Evolutionary conservation across 2,329 filamentous ascomycete genomes (phyloP).

Genomic region (Fusarium devonianum): DNA sequence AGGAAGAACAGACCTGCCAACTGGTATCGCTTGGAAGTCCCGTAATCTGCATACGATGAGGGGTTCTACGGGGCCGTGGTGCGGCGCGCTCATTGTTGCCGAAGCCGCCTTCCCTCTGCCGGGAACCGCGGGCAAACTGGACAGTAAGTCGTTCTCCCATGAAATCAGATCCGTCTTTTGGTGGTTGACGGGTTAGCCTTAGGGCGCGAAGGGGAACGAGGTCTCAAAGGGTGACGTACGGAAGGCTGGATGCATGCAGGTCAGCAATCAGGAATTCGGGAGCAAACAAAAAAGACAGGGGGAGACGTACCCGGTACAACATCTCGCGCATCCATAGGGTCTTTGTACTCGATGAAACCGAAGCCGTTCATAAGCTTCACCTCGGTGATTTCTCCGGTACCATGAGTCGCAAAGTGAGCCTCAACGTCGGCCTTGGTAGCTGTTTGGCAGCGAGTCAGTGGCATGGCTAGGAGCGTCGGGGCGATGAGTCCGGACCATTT

Average conservation of each 20-base stretch:
- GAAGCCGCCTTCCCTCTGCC: slow-evolving; percentile 60
- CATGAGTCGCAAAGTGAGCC: slow-evolving; percentile 93
- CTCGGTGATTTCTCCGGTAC: slow-evolving; percentile 96
- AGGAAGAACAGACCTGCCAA: slow-evolving; percentile 96
- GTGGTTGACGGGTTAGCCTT: slow-evolving; percentile 37
- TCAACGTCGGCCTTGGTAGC: slow-evolving; percentile 98
- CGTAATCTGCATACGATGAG: slow-evolving; percentile 96
- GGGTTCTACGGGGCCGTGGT: slow-evolving; percentile 87
- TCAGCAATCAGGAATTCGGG: slow-evolving; percentile 28
- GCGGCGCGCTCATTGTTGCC: slow-evolving; percentile 63
- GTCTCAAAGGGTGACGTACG: slow-evolving; percentile 57
- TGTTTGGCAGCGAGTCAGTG: slow-evolving; percentile 62
- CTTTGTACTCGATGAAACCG: slow-evolving; percentile 99
- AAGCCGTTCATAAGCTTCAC: slow-evolving; percentile 99
- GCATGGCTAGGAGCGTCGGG: slow-evolving; percentile 42
- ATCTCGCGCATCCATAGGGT: slow-evolving; percentile 96
- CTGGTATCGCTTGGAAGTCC: slow-evolving; percentile 98
- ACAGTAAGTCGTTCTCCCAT: slow-evolving; percentile 98
- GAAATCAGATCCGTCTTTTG: slow-evolving; percentile 91
- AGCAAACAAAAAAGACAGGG: slow-evolving; percentile 34
- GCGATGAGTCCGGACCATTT: slow-evolving; percentile 70
- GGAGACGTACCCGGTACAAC: slow-evolving; percentile 87
- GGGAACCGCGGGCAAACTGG: slow-evolving; percentile 92
- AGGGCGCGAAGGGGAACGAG: slow-evolving; percentile 18
- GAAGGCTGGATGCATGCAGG: slow-evolving; percentile 58